These are phyloP conservation scores for Rhodocollybia butyracea DNA, from an alignment of 768 basidiomycete genomes.

Conservation along the genomic window DNA sequence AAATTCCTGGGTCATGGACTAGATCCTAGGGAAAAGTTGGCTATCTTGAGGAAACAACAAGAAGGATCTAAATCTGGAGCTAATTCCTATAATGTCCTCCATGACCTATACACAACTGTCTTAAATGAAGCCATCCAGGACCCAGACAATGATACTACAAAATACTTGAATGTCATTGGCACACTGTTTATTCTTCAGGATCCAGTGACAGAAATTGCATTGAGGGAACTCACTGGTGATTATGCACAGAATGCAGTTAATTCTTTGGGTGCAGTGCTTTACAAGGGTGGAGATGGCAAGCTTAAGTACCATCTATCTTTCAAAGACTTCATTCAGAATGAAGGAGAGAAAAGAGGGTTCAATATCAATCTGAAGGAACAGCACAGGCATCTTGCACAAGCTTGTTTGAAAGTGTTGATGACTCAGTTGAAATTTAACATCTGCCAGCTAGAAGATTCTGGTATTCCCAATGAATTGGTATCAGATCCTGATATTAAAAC, in stretches of 20 bases:
- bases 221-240: neutral
- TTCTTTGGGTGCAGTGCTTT: too few relatives aligned
- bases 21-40: neutral
- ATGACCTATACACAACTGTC: neutral
- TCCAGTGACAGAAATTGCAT: neutral
- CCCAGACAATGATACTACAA: neutral
- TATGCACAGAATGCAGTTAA: neutral
- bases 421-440: neutral
- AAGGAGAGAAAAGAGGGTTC: too few relatives aligned
- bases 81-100: too few relatives aligned
- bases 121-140: neutral
- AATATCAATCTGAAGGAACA: too few relatives aligned
- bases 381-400: neutral
- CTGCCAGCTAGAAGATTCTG: too few relatives aligned
- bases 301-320: too few relatives aligned
- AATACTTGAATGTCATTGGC: neutral
- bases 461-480: neutral
- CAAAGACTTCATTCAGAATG: too few relatives aligned
- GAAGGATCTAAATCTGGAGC: too few relatives aligned
- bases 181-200: neutral
- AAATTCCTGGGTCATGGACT: too few relatives aligned
- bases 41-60: neutral
- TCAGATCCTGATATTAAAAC: neutral
- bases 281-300: too few relatives aligned
- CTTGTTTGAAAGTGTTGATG: neutral